Evolutionary conservation across 2,329 filamentous ascomycete species (phyloP).

Genomic region (Claviceps sp.): DNA sequence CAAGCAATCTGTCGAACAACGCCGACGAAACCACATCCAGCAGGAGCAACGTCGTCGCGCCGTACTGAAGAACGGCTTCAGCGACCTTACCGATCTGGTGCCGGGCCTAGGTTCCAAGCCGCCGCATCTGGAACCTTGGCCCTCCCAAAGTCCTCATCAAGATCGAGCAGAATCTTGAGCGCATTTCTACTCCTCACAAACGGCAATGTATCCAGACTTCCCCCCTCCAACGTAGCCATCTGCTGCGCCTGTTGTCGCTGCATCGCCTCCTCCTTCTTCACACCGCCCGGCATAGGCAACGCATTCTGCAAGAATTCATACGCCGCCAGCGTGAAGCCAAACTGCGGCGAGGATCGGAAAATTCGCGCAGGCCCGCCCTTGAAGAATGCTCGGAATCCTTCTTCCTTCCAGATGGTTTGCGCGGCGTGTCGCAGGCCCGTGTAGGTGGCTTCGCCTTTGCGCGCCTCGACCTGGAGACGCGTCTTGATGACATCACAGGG

Average conservation of each 20-base stretch:
- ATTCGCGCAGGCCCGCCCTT: constrained; percentile 95
- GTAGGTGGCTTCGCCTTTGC: constrained; percentile 86
- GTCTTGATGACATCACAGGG: constrained; percentile 99
- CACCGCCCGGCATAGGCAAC: constrained; percentile 60
- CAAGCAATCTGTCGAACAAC: not conserved
- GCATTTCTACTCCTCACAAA: constrained; percentile 66
- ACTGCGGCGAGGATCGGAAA: constrained; percentile 87
- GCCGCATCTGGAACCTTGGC: constrained; percentile 44
- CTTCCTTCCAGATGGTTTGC: constrained; percentile 69
- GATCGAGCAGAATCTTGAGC: constrained; percentile 85
- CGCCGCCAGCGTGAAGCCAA: constrained; percentile 90
- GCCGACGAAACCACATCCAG: constrained; percentile 1
- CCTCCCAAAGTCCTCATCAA: constrained; percentile 86
- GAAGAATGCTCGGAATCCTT: constrained; percentile 95
- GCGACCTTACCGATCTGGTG: not conserved
- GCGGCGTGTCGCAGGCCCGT: constrained; percentile 79
- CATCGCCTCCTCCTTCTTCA: constrained; percentile 35
- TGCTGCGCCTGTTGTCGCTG: constrained; percentile 7
- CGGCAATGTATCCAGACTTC: constrained; percentile 25
- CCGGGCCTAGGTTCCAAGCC: constrained; percentile 31
- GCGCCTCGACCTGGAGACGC: constrained; percentile 88
- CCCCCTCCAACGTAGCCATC: constrained; percentile 13
- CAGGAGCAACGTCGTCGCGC: constrained; percentile 1
- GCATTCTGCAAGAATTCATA: constrained; percentile 82
- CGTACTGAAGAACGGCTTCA: not conserved